Conservation (phyloP, 768 basidiomycete species). For the Pleurotus ostreatus region DNA sequence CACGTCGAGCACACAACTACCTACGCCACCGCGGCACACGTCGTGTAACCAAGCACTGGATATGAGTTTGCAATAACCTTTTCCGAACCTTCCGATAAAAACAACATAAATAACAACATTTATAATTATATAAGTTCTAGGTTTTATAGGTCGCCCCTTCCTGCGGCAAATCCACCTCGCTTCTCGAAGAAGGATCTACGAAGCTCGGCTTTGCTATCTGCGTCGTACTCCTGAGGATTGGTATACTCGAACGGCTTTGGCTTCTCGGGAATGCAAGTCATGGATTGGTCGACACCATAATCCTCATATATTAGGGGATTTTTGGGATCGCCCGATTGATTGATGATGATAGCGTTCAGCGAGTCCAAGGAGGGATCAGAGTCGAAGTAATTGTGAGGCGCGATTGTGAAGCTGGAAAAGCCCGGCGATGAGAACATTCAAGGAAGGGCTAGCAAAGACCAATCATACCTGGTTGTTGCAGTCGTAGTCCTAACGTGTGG, state of each 20-base stretch:
- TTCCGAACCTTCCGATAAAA: too few relatives aligned
- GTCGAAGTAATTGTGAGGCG: slow-evolving; percentile 65
- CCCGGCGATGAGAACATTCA: neutral
- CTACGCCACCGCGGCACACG: too few relatives aligned
- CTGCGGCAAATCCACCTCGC: too few relatives aligned
- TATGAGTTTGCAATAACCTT: too few relatives aligned
- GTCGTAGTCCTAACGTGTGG: slow-evolving; percentile 57
- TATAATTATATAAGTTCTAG: too few relatives aligned
- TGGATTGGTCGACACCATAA: slow-evolving; percentile 42
- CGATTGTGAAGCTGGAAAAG: slow-evolving; percentile 46
- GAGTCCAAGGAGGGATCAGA: slow-evolving; percentile 57
- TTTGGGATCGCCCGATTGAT: slow-evolving; percentile 31
- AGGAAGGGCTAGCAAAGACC: neutral
- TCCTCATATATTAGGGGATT: slow-evolving; percentile 42
- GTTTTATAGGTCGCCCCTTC: too few relatives aligned
- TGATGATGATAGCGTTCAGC: slow-evolving; percentile 48
- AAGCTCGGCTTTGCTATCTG: neutral
- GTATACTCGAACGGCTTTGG: slow-evolving; percentile 17
- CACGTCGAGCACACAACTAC: too few relatives aligned
- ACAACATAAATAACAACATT: too few relatives aligned
- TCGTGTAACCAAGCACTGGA: too few relatives aligned
- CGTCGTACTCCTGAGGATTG: neutral
- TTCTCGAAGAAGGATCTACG: too few relatives aligned
- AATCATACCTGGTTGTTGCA: slow-evolving; percentile 46
- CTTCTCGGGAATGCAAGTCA: slow-evolving; percentile 20